A percentile compares a stretch with the other conserved stretches of the same genome.
phyloP scores from a whole-genome alignment of 768 basidiomycete genomes.

The Mycena epipterygia region DNA sequence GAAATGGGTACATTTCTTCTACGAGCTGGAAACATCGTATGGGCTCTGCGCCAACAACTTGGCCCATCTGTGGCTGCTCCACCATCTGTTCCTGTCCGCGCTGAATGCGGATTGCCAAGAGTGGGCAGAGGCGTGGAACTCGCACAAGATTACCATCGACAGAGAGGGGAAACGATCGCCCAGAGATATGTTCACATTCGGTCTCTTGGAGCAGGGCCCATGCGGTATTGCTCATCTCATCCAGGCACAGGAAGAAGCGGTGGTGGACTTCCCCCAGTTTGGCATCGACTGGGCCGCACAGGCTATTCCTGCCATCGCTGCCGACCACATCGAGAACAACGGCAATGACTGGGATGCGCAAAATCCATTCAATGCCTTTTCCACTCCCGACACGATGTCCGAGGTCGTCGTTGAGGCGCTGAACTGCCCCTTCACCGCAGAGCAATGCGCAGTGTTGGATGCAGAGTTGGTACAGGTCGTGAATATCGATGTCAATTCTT shows the following conservation, averaged over 20 bases:
- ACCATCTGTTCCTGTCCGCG: conserved; percentile 40
- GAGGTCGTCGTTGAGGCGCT: conserved; percentile 6
- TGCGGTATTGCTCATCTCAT: conserved; percentile 12
- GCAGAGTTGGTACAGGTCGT: background rate
- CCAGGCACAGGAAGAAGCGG: background rate
- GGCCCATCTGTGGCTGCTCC: background rate
- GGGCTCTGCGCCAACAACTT: conserved; percentile 42
- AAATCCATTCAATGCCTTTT: background rate
- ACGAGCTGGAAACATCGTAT: conserved; percentile 45
- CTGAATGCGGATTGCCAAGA: conserved; percentile 42
- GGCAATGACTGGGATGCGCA: background rate
- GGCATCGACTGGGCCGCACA: conserved; percentile 13
- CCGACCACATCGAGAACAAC: background rate
- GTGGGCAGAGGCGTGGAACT: conserved; percentile 48
- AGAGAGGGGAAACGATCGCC: conserved; percentile 12
- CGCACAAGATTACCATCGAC: conserved; percentile 32
- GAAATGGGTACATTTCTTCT: conserved; percentile 56
- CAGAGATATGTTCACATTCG: conserved; percentile 37
- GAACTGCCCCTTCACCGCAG: conserved; percentile 3
- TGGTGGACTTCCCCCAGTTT: background rate
- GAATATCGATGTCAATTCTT: background rate
- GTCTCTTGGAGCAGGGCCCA: conserved; percentile 28
- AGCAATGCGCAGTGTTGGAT: background rate
- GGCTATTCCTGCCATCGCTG: background rate
- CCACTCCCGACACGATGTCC: background rate